A percentile compares a stretch with the other conserved stretches of the same genome.
phyloP scores from a whole-genome alignment of 2,329 filamentous ascomycete genomes.

The Meredithiella fracta region DNA sequence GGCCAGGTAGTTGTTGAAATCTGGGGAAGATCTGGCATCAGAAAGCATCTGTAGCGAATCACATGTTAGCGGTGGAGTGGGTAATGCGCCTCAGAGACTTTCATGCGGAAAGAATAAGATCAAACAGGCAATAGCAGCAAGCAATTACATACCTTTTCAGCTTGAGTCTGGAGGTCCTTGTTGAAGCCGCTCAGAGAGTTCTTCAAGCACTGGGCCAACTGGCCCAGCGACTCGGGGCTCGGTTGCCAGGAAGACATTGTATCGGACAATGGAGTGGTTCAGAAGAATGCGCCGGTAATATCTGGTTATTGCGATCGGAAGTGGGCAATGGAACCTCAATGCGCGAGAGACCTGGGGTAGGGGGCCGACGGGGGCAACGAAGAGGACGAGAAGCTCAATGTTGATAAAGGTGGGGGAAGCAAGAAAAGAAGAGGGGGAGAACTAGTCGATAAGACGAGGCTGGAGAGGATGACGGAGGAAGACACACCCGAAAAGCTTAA shows the following conservation, averaged over 20 bases:
- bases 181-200: constrained; percentile 82
- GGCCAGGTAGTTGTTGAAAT: constrained; percentile 93
- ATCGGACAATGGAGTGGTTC: neutral
- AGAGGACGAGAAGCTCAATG: neutral
- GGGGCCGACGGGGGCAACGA: neutral
- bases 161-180: constrained; percentile 67
- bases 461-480: neutral
- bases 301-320: neutral
- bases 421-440: neutral
- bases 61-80: constrained; percentile 17
- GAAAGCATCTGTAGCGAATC: constrained; percentile 57
- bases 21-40: constrained; percentile 73
- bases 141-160: constrained; percentile 52
- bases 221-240: constrained; percentile 66
- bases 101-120: too few species aligned
- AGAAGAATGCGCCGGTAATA: neutral
- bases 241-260: constrained; percentile 80
- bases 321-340: neutral
- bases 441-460: neutral
- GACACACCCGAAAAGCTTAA: neutral
- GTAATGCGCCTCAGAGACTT: neutral
- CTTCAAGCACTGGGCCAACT: constrained; percentile 75
- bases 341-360: neutral
- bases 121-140: too few species aligned
- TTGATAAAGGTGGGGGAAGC: neutral